Conservation (phyloP, 1,284 basidiomycete genomes). For the Microbotryomycetes sp. region DNA sequence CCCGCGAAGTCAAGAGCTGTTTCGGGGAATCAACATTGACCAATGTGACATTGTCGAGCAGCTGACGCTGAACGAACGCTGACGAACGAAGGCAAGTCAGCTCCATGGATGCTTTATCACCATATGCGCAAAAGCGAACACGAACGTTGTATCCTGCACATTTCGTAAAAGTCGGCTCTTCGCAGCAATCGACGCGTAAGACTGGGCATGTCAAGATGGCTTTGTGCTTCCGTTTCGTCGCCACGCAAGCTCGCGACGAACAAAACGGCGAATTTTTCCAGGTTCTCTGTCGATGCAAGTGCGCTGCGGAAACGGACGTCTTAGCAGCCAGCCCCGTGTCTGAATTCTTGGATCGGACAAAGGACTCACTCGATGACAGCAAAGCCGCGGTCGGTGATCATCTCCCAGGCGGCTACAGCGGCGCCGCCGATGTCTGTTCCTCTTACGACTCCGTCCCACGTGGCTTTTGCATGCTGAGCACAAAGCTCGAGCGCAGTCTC, state of each 20-base stretch:
- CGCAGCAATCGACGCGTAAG: slow-evolving; percentile 12
- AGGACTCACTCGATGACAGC: slow-evolving; percentile 20
- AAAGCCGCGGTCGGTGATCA: slow-evolving; percentile 12
- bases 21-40: no score
- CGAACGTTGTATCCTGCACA: slow-evolving; percentile 19
- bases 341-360: no score
- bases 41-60: slow-evolving; percentile 9
- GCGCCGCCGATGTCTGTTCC: not conserved
- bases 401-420: slow-evolving; percentile 25
- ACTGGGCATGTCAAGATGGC: not conserved
- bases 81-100: not conserved
- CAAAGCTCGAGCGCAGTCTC: not conserved
- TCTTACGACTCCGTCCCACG: slow-evolving; percentile 15
- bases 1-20: no score
- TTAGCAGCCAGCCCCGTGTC: no score
- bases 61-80: slow-evolving; percentile 5
- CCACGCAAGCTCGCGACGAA: not conserved
- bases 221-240: not conserved
- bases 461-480: not conserved
- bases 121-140: no score
- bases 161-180: slow-evolving; percentile 33
- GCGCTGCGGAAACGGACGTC: no score
- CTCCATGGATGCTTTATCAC: no score
- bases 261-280: slow-evolving; percentile 4
- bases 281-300: slow-evolving; percentile 4